Evolutionary conservation across 495 filamentous ascomycete species (phyloP).

Genomic region (Glutinoglossum americanum): DNA sequence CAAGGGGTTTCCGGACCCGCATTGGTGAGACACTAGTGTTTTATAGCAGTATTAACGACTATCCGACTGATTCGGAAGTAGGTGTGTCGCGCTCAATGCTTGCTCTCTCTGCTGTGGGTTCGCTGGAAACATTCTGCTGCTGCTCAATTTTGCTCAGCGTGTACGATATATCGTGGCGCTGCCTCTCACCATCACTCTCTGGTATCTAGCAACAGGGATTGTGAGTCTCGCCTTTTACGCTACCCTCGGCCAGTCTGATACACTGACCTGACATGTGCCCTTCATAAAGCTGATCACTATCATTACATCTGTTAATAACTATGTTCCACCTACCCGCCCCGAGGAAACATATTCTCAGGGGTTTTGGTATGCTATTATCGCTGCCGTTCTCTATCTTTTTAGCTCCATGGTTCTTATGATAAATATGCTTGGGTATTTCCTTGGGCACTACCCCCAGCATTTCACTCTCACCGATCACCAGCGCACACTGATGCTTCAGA

Average conservation of each 20-base stretch:
- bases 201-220: slow-evolving; percentile 44
- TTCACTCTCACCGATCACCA: slow-evolving; percentile 55
- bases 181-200: slow-evolving; percentile 43
- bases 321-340: slow-evolving; percentile 33
- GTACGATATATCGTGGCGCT: slow-evolving; percentile 61
- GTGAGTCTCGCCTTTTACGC: slow-evolving; percentile 30
- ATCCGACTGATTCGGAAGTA: slow-evolving; percentile 14
- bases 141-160: slow-evolving; percentile 64
- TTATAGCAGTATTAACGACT: slow-evolving; percentile 1
- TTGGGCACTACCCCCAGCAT: slow-evolving; percentile 56
- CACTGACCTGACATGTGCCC: not conserved
- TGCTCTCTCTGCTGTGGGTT: slow-evolving; percentile 43
- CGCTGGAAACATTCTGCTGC: slow-evolving; percentile 46
- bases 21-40: slow-evolving; percentile 22
- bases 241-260: too few relatives aligned
- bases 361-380: slow-evolving; percentile 57
- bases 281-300: slow-evolving; percentile 33
- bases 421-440: slow-evolving; percentile 60
- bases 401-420: slow-evolving; percentile 42
- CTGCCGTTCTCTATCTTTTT: slow-evolving; percentile 41
- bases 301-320: slow-evolving; percentile 34
- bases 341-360: slow-evolving; percentile 47
- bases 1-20: slow-evolving; percentile 25
- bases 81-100: slow-evolving; percentile 33
- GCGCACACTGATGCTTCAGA: slow-evolving; percentile 42